Conservation (phyloP, 169 alveolate genomes). For the Condylostoma magnum region DNA sequence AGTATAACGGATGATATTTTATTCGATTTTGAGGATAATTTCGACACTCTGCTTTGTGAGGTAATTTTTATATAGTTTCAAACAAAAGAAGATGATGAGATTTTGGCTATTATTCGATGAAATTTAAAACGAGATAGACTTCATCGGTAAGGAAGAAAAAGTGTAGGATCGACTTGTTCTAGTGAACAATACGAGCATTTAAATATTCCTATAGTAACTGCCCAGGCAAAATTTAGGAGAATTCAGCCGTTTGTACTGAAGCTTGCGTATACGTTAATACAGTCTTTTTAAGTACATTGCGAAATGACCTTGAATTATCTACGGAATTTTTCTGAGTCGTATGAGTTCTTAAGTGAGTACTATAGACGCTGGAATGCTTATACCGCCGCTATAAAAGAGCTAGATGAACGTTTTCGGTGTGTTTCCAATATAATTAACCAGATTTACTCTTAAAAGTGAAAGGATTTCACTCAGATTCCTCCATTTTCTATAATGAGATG, state of each 20-base stretch:
- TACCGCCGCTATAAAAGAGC: neutral
- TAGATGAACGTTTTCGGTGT: neutral
- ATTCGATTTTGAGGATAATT: too few species aligned
- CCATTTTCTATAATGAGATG: conserved; percentile 5
- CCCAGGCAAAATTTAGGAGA: neutral
- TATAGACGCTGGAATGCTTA: conserved; percentile 21
- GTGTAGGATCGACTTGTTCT: too few species aligned
- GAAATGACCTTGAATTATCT: neutral
- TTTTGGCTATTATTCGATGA: conserved; percentile 4
- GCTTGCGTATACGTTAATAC: neutral
- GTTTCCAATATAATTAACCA: neutral
- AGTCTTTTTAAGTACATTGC: conserved; percentile 6
- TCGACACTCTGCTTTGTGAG: too few species aligned
- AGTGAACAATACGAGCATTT: too few species aligned
- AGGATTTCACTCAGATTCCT: neutral
- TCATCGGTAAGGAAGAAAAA: too few species aligned
- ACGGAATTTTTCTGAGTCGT: neutral
- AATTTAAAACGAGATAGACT: too few species aligned
- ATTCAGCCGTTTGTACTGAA: neutral
- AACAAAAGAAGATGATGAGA: too few species aligned
- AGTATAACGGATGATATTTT: too few species aligned
- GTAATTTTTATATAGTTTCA: too few species aligned
- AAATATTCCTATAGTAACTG: neutral
- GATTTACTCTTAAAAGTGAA: neutral
- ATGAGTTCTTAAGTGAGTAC: conserved; percentile 1